Evolutionary conservation across 768 basidiomycete genomes (phyloP), one percentile per base, ranked within the genome.

Genomic region (Pisolithus marmoratus): DNA sequence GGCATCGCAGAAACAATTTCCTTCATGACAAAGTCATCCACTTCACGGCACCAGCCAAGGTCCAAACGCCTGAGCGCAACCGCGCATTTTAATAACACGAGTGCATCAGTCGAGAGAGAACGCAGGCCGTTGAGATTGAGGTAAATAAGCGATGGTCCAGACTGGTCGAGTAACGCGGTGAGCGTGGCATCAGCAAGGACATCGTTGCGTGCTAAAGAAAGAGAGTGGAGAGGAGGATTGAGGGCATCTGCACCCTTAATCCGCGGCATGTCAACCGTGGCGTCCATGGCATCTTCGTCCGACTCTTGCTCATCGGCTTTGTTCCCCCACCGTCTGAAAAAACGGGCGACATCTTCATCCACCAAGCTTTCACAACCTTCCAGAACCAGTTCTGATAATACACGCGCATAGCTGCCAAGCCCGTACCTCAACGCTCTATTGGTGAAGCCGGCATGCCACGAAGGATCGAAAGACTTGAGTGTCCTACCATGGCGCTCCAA

Each of bases 21-120:
- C 66, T 89, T 85, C 55, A 97, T 70, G 3, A 87, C 75, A 61
- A 87, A 94, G 67, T 98, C 87, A 53, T 94, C 86, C 38, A 89
- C 75, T 20, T 79, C 77, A 45, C 94, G 72, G 59, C 93, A 93
- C 80, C 87, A 98, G 1, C 94, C 87, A 2, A 94, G 68, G 61
- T 98, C 89, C 38, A 97, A 55, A 62, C 71, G 76, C 58, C 64
- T 69, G 62, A 95, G 55, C 34, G 75, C 69, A 3, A 57, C 61
- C 15, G 67, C 73, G 9, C 36, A 65, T 71, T 64, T 62, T 40
- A 67, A 63, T 22, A 70, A 61, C 12, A 58, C 69, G 26, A 88
- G 63, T 2, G 71, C 66, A 12, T 80, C 79, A 31, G 75, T 72
- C 0, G 76, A 73, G 0, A 81, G 74, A 4, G 77, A 78, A 62